phyloP scores from a whole-genome alignment of 768 basidiomycete species.

The Mrakia gelida region DNA sequence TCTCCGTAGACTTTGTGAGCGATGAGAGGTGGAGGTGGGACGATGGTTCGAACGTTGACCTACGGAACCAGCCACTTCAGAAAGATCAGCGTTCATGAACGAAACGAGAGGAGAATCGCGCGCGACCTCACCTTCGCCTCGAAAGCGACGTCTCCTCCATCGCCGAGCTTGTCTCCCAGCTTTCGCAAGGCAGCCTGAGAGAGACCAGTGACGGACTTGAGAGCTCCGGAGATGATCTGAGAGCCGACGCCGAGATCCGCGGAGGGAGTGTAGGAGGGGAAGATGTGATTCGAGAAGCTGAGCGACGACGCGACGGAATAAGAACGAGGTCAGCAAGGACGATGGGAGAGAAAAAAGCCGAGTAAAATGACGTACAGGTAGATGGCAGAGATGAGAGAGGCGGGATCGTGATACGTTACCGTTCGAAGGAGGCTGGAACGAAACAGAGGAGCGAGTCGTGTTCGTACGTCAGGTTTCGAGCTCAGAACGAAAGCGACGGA shows the following conservation, averaged over 20 bases:
- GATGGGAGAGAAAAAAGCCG: not conserved
- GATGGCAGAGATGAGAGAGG: constrained; percentile 55
- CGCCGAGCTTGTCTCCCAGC: constrained; percentile 66
- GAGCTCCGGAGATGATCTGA: constrained; percentile 51
- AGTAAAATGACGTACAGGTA: constrained; percentile 35
- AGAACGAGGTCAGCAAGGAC: constrained; percentile 40
- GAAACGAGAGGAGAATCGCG: not conserved
- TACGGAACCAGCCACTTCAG: constrained; percentile 37
- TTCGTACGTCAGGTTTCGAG: not conserved
- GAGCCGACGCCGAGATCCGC: constrained; percentile 48
- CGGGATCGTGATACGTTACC: constrained; percentile 61
- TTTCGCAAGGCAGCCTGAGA: constrained; percentile 39
- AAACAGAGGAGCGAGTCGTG: not conserved
- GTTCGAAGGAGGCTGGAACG: constrained; percentile 61
- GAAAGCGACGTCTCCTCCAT: constrained; percentile 83
- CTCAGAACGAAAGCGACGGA: not conserved
- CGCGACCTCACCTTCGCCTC: constrained; percentile 53
- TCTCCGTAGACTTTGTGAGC: constrained; percentile 63
- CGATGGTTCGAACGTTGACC: constrained; percentile 65
- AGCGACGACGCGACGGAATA: constrained; percentile 54
- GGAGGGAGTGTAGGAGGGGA: constrained; percentile 65
- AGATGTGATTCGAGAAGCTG: constrained; percentile 62
- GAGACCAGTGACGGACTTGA: constrained; percentile 41
- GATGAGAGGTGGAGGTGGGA: constrained; percentile 49
- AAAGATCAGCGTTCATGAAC: no score